A percentile compares a stretch with the other conserved stretches of the same genome.
These are phyloP conservation scores for Colletotrichum theobromicola DNA, from an alignment of 2,329 filamentous ascomycete species.

Conservation along the genomic window DNA sequence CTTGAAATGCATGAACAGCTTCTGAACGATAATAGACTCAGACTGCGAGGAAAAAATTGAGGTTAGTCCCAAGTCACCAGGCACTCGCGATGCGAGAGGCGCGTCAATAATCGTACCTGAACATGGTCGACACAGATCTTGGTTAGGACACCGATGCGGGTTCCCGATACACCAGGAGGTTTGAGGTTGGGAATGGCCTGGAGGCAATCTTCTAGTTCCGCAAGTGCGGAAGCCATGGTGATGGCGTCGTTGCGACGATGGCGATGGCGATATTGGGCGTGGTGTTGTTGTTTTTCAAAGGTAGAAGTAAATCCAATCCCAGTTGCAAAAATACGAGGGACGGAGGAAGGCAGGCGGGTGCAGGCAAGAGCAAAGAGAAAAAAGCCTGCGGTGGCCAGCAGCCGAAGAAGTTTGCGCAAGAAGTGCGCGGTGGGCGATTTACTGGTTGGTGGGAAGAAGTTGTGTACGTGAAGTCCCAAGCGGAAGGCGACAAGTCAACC, in stretches of 20 bases:
- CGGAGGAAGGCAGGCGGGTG: not conserved
- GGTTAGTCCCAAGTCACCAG: constrained; percentile 29
- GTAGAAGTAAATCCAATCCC: not conserved
- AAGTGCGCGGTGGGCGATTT: constrained; percentile 4
- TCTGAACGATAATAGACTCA: constrained; percentile 93
- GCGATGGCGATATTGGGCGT: not conserved
- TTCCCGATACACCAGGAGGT: constrained; percentile 91
- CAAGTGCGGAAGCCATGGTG: constrained; percentile 78
- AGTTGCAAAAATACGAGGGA: constrained; percentile 8
- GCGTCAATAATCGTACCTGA: constrained; percentile 68
- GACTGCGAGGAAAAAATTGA: constrained; percentile 59
- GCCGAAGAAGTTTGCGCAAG: not conserved
- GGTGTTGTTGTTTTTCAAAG: not conserved
- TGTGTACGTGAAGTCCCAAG: constrained; percentile 9
- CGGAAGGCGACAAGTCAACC: constrained; percentile 1
- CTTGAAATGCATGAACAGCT: constrained; percentile 96
- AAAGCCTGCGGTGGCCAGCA: not conserved
- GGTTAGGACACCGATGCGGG: constrained; percentile 88
- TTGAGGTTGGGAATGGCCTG: constrained; percentile 92
- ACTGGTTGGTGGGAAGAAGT: not conserved
- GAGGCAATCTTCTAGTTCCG: constrained; percentile 88
- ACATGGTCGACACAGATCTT: constrained; percentile 87
- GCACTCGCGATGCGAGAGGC: not conserved
- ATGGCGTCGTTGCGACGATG: not conserved
- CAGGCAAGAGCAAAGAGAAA: not conserved